A percentile compares a stretch with the other conserved stretches of the same genome.
Evolutionary conservation across 2,329 filamentous ascomycete species (phyloP).

Genomic region (Ophiosphaerella herpotricha): DNA sequence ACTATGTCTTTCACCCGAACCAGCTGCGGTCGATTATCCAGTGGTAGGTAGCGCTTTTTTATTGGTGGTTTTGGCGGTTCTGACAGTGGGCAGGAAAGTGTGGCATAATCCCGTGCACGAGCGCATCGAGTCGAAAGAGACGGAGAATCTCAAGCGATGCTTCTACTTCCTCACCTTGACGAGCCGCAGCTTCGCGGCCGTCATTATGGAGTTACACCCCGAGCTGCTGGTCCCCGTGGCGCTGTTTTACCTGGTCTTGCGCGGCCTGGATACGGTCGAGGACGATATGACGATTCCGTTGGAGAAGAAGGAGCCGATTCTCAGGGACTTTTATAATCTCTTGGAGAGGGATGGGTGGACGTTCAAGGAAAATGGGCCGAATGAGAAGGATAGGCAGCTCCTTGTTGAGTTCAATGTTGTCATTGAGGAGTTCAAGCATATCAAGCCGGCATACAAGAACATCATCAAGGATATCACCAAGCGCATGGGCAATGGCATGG

Average conservation of each 20-base stretch:
- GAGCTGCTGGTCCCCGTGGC: constrained; percentile 88
- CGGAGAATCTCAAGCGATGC: constrained; percentile 74
- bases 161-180: constrained; percentile 86
- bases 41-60: constrained; percentile 63
- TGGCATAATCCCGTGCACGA: constrained; percentile 95
- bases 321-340: constrained; percentile 79
- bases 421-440: constrained; percentile 81
- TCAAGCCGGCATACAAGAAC: constrained; percentile 80
- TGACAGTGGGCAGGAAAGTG: constrained; percentile 71
- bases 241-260: constrained; percentile 90
- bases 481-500: constrained; percentile 99
- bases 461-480: constrained; percentile 92
- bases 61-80: not conserved
- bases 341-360: constrained; percentile 88
- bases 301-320: constrained; percentile 79
- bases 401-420: constrained; percentile 91
- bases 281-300: constrained; percentile 94
- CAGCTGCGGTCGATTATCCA: constrained; percentile 84
- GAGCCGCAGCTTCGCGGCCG: constrained; percentile 88
- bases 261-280: constrained; percentile 96
- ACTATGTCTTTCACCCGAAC: constrained; percentile 74
- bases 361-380: constrained; percentile 80
- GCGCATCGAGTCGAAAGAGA: constrained; percentile 77
- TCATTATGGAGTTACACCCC: constrained; percentile 94
- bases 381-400: constrained; percentile 93